phyloP scores from a whole-genome alignment of 2,329 filamentous ascomycete species.

The Graphilbum fragrans region DNA sequence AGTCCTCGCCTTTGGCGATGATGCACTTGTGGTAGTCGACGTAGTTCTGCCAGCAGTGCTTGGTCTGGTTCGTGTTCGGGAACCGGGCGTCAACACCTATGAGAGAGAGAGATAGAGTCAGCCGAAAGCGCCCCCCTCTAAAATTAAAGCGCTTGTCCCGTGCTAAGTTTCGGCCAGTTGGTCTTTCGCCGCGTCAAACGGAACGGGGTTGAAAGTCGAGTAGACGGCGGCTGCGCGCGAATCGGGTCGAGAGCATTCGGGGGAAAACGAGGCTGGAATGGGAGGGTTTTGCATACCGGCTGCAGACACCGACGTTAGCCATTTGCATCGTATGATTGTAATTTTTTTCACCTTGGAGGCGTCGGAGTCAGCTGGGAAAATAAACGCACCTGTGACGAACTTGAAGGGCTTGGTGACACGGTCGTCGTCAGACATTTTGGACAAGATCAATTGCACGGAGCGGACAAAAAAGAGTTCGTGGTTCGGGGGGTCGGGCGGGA shows the following conservation, averaged over 20 bases:
- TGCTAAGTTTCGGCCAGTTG: too few species aligned
- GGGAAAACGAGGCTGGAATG: too few species aligned
- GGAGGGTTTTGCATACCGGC: slow-evolving; percentile 9
- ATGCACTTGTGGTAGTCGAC: slow-evolving; percentile 99
- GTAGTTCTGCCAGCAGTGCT: slow-evolving; percentile 99
- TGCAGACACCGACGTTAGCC: slow-evolving; percentile 5
- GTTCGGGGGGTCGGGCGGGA: background rate
- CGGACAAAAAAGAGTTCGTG: slow-evolving; percentile 4
- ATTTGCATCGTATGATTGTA: slow-evolving; percentile 11
- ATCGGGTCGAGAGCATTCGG: too few species aligned
- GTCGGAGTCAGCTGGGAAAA: background rate
- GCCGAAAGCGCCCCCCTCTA: background rate
- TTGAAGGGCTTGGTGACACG: slow-evolving; percentile 97
- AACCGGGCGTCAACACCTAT: slow-evolving; percentile 98
- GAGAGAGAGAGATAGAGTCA: background rate
- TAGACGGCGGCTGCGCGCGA: too few species aligned
- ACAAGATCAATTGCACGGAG: slow-evolving; percentile 22
- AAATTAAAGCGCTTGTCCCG: too few species aligned
- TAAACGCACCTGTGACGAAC: slow-evolving; percentile 68
- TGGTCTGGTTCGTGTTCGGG: slow-evolving; percentile 96
- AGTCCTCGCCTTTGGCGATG: slow-evolving; percentile 95
- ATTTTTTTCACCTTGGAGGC: slow-evolving; percentile 3
- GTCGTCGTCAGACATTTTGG: slow-evolving; percentile 87
- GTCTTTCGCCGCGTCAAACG: background rate
- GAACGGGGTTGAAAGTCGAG: too few species aligned